Conservation (phyloP, 2,329 filamentous ascomycete species). For the Pseudocercospora fijiensis region DNA sequence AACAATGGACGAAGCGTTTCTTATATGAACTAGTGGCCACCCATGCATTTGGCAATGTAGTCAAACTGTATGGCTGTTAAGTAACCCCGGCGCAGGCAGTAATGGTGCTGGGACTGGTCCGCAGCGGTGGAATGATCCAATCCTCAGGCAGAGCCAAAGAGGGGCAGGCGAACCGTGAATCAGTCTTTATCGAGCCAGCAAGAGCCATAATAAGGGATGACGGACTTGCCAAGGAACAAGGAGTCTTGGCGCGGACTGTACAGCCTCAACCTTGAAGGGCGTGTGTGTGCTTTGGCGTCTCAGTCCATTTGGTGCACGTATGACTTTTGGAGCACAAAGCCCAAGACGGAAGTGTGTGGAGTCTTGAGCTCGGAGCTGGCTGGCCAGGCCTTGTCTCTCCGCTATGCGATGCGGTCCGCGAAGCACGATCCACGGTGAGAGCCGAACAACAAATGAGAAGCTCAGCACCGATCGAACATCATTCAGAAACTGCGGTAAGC, state of each 20-base stretch:
- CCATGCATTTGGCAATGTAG: background rate
- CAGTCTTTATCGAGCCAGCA: background rate
- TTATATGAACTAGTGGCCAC: background rate
- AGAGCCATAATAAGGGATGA: conserved; percentile 1
- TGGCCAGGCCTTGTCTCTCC: conserved; percentile 2
- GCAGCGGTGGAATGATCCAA: background rate
- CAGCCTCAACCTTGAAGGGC: background rate
- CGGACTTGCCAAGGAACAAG: background rate
- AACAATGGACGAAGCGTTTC: background rate
- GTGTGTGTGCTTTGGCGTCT: background rate
- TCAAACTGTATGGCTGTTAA: background rate
- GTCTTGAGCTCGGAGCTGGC: background rate
- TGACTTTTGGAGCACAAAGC: background rate
- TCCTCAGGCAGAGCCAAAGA: conserved; percentile 1
- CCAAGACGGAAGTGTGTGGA: background rate
- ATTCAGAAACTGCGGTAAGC: background rate
- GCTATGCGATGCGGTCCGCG: conserved; percentile 7
- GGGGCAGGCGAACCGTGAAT: background rate
- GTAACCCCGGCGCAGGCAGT: background rate
- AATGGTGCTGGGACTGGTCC: background rate
- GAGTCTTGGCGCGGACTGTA: background rate
- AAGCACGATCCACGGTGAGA: background rate
- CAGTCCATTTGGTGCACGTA: background rate
- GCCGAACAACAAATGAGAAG: background rate
- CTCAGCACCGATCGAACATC: conserved; percentile 1